Evolutionary conservation across 2,329 filamentous ascomycete species (phyloP).

Genomic region (Trichophyton schoenleinii): DNA sequence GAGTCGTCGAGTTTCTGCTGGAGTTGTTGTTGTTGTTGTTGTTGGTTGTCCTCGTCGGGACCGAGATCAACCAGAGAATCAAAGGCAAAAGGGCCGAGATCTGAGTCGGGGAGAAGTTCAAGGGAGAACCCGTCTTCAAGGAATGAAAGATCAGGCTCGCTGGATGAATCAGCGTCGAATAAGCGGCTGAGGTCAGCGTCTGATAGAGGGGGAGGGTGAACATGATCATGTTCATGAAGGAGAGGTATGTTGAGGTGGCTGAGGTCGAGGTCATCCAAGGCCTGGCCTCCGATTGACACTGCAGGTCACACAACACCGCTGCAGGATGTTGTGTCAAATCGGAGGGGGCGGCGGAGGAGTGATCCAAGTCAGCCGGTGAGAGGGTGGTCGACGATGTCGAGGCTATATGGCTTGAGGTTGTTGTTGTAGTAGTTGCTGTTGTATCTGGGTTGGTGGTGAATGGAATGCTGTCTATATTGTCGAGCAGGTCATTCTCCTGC

Average conservation of each 20-base stretch:
- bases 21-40: slow-evolving; percentile 20
- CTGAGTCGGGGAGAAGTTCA: slow-evolving; percentile 48
- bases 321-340: slow-evolving; percentile 99
- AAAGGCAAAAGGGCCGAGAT: slow-evolving; percentile 40
- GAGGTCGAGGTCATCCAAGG: slow-evolving; percentile 30
- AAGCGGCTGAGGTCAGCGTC: slow-evolving; percentile 51
- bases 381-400: slow-evolving; percentile 23
- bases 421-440: neutral
- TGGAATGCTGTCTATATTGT: slow-evolving; percentile 20
- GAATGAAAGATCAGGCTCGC: slow-evolving; percentile 62
- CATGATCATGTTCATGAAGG: slow-evolving; percentile 36
- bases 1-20: slow-evolving; percentile 28
- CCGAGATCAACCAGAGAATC: slow-evolving; percentile 45
- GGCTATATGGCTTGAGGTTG: slow-evolving; percentile 18
- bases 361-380: slow-evolving; percentile 30
- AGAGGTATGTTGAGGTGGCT: slow-evolving; percentile 30
- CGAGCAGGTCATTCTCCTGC: slow-evolving; percentile 33
- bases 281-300: slow-evolving; percentile 79
- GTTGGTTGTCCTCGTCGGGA: slow-evolving; percentile 25
- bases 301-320: slow-evolving; percentile 99
- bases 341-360: slow-evolving; percentile 44
- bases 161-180: slow-evolving; percentile 52
- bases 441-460: slow-evolving; percentile 11
- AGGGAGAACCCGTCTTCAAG: slow-evolving; percentile 63
- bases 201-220: slow-evolving; percentile 55